These are phyloP conservation scores for Aureobasidium uvarum DNA, from an alignment of 2,329 filamentous ascomycete genomes.

Conservation along the genomic window DNA sequence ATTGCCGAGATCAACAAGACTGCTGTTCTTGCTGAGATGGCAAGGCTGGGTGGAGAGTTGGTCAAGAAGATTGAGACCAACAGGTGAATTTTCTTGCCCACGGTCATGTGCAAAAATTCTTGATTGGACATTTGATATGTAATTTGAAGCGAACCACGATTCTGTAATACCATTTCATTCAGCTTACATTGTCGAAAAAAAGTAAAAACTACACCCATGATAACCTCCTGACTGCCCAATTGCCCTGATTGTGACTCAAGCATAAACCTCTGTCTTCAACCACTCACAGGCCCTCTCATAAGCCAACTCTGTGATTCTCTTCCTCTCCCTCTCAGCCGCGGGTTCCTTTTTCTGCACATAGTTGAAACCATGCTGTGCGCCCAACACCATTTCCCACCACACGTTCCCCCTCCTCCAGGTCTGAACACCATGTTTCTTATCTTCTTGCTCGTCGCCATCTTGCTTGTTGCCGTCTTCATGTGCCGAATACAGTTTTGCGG, in stretches of 20 bases:
- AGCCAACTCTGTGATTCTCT: neutral
- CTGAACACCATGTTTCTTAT: neutral
- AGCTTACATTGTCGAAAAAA: too few relatives aligned
- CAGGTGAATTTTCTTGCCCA: neutral
- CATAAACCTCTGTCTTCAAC: constrained; percentile 18
- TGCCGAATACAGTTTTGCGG: neutral
- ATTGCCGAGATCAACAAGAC: constrained; percentile 64
- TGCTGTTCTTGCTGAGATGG: constrained; percentile 70
- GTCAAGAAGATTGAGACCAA: constrained; percentile 57
- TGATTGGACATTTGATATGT: neutral
- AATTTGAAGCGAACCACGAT: neutral
- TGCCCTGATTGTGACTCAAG: neutral
- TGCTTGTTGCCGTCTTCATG: neutral
- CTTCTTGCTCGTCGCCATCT: neutral
- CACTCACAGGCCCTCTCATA: constrained; percentile 9
- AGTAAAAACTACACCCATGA: too few relatives aligned
- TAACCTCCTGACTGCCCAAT: too few relatives aligned
- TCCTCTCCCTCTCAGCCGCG: constrained; percentile 11
- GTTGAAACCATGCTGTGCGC: constrained; percentile 17
- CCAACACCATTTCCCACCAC: constrained; percentile 15
- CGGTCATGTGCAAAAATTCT: neutral
- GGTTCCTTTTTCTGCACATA: constrained; percentile 13
- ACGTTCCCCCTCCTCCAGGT: constrained; percentile 4
- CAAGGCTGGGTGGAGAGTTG: constrained; percentile 59
- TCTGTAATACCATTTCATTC: neutral